These are phyloP conservation scores for Neurospora sp. DNA, from an alignment of 495 filamentous ascomycete species.

Conservation along the genomic window DNA sequence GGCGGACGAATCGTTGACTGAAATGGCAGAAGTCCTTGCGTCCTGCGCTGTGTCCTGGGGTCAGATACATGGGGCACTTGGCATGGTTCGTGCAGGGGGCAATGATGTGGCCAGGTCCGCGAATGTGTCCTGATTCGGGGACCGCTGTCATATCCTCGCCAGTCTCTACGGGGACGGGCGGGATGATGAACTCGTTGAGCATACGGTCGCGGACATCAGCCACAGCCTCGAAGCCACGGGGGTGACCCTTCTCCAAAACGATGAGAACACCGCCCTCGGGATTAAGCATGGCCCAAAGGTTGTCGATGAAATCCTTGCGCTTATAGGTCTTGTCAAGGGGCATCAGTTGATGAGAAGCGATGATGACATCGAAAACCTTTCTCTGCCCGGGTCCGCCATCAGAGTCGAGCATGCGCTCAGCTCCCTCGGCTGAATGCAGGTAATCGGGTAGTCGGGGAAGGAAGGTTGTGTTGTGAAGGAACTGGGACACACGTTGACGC, in stretches of 20 bases:
- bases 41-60: constrained; percentile 52
- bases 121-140: constrained; percentile 13
- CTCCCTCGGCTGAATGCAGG: constrained; percentile 43
- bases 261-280: constrained; percentile 81
- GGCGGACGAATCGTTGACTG: constrained; percentile 75
- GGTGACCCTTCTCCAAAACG: constrained; percentile 82
- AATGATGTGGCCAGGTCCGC: constrained; percentile 79
- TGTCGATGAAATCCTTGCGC: constrained; percentile 68
- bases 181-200: constrained; percentile 63
- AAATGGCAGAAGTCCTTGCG: constrained; percentile 91
- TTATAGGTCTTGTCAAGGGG: constrained; percentile 57
- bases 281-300: constrained; percentile 78
- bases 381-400: constrained; percentile 37
- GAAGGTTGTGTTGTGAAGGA: constrained; percentile 85
- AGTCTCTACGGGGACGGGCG: constrained; percentile 41
- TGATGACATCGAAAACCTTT: constrained; percentile 81
- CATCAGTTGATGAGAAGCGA: constrained; percentile 76
- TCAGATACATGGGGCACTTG: constrained; percentile 78
- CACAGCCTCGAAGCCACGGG: constrained; percentile 84
- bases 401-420: constrained; percentile 32
- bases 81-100: constrained; percentile 91
- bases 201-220: constrained; percentile 71
- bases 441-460: constrained; percentile 90
- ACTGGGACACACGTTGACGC: constrained; percentile 60
- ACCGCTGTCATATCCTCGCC: constrained; percentile 20